phyloP scores from a whole-genome alignment of 305 asterid genomes.

The Solanum chacoense region DNA sequence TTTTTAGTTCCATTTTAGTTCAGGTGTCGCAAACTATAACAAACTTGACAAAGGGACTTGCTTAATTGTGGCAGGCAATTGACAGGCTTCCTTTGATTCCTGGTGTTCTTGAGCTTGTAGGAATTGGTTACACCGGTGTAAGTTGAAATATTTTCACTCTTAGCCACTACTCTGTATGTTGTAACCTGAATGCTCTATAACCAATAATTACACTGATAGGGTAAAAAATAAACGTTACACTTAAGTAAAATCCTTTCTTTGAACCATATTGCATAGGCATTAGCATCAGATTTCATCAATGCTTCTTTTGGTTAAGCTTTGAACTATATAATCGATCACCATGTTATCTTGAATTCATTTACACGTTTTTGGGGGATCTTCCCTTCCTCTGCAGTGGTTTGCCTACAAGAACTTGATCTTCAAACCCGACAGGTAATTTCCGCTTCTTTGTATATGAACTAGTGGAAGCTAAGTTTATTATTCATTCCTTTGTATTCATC shows the following conservation, averaged over 20 bases:
- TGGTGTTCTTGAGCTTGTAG: slow-evolving; percentile 76
- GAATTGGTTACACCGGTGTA: slow-evolving; percentile 81
- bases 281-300: background rate
- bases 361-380: background rate
- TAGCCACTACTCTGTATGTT: background rate
- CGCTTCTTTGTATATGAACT: background rate
- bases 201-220: background rate
- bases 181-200: background rate
- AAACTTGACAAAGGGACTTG: background rate
- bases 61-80: slow-evolving; percentile 42
- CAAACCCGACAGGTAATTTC: slow-evolving; percentile 50
- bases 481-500: background rate
- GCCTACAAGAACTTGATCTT: slow-evolving; percentile 58
- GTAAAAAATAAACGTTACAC: background rate
- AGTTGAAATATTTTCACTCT: slow-evolving; percentile 13
- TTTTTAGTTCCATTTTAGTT: background rate
- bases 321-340: background rate
- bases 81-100: slow-evolving; percentile 87
- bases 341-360: background rate
- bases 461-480: background rate
- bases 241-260: background rate
- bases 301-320: background rate
- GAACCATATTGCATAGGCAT: background rate
- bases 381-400: slow-evolving; percentile 51
- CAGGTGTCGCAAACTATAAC: background rate